Conservation (phyloP, 1,139 yeast species). For the Kurtzmaniella quercitrusa region DNA sequence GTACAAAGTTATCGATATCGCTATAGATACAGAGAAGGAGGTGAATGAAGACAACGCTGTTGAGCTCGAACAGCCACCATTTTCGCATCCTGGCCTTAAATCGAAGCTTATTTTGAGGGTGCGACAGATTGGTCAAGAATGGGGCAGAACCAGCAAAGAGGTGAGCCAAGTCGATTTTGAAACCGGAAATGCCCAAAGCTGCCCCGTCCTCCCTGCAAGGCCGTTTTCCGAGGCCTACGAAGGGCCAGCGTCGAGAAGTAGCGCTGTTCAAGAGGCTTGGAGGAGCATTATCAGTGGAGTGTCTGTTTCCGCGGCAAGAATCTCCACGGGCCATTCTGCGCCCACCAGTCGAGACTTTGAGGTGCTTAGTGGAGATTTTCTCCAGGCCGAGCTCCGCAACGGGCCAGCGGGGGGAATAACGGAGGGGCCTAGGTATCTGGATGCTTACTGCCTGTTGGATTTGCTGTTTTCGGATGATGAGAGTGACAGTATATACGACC, state of each 20-base stretch:
- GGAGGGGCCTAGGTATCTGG: not conserved
- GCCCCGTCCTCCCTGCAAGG: not conserved
- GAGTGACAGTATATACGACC: not conserved
- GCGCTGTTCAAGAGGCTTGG: conserved; percentile 22
- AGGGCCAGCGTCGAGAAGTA: conserved; percentile 1
- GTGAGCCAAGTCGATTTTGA: not conserved
- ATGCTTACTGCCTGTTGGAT: not conserved
- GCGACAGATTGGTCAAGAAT: not conserved
- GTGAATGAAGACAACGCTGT: not conserved
- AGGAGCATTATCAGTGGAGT: conserved; percentile 41
- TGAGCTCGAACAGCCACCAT: not conserved
- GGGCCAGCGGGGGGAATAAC: not conserved
- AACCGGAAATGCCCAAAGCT: not conserved
- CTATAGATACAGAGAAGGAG: not conserved
- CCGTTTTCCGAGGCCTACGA: not conserved
- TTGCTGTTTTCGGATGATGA: not conserved
- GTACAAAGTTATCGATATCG: not conserved
- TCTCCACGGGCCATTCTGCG: conserved; percentile 40
- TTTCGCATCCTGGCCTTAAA: conserved; percentile 3
- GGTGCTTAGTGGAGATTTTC: conserved; percentile 27
- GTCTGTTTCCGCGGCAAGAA: conserved; percentile 48
- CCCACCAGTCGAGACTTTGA: conserved; percentile 16
- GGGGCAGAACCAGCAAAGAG: not conserved
- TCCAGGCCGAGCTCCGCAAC: conserved; percentile 15
- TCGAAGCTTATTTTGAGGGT: not conserved